Base-by-base conservation (phyloP, 176 grass and related monocot species). In the Carex parvula region DNA sequence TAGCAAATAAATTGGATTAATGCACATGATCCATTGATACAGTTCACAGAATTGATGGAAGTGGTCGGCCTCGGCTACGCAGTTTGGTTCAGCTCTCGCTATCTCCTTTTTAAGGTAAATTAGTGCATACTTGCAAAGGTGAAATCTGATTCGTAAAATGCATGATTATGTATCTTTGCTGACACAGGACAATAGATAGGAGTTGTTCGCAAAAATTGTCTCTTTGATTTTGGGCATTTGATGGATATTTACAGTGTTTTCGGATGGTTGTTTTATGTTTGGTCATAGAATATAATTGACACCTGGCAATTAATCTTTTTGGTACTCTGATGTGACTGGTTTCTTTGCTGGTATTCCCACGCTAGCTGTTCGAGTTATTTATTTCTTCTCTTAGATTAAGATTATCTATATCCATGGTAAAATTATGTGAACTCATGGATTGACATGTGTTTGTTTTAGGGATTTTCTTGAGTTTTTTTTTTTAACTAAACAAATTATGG, bases 1-100 rank as follows among this genome's bases (percentile, higher is more conserved):
- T 24, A 24, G 22, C 0, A 66, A 46, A 17, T 79, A 84, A 72
- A 42, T 41, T 39, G 50, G 17, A 44, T 69, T 87, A 71, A 87
- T 66, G n/a, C 58, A 33, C 24, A 15, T 58, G 15, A 61, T 20
- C 5, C 33, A 44, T 65, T 57, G 50, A n/a, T 86, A 46, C 90
- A 99, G 97, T 81, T 99, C 69, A 93, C 97, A 5, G 88, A 99
- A n/a, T 39, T 94, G 26, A 88, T 99, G 79, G 87, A 92, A 55
- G 57, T 92, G 41, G 70, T 88, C 22, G 90, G 90, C 24, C 83
- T 92, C 9, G 85, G 90, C 10, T 90, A 92, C 85, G 80, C 83
- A 10, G 42, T 88, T 64, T 90, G 90, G 88, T 92, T 92, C 82
- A 83, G 53, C 79, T 79, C 70, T 29, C 82, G 85, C 64, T 90